Conservation (phyloP, 1,284 basidiomycete species). For the Sporisorium iseilematis-ciliati region DNA sequence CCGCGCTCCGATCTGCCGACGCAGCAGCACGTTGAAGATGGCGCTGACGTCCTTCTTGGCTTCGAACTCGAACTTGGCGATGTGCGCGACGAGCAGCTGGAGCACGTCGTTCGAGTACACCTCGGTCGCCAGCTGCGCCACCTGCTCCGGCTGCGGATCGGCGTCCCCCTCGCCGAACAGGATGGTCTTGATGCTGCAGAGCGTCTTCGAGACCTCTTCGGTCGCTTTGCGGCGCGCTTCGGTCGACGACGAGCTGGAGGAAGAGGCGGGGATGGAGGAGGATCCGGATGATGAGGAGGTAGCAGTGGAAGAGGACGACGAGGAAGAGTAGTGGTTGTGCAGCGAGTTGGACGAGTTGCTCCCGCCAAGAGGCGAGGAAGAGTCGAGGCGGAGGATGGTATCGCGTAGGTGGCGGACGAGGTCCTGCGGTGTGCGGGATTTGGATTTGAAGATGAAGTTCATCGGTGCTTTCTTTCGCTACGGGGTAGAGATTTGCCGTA, state of each 20-base stretch:
- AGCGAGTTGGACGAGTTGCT: slow-evolving; percentile 35
- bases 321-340: slow-evolving; percentile 25
- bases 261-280: slow-evolving; percentile 10
- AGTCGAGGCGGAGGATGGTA: slow-evolving; percentile 57
- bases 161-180: slow-evolving; percentile 82
- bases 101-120: slow-evolving; percentile 92
- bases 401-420: slow-evolving; percentile 64
- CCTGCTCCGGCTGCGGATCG: slow-evolving; percentile 78
- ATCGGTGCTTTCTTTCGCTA: slow-evolving; percentile 42
- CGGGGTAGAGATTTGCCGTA: neutral
- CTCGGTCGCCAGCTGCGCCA: slow-evolving; percentile 87
- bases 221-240: slow-evolving; percentile 75
- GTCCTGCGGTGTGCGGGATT: slow-evolving; percentile 64
- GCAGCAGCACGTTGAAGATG: slow-evolving; percentile 96
- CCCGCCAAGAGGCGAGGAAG: slow-evolving; percentile 26
- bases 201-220: slow-evolving; percentile 88
- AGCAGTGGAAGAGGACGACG: slow-evolving; percentile 21
- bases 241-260: slow-evolving; percentile 4
- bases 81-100: slow-evolving; percentile 82
- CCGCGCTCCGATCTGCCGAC: slow-evolving; percentile 91
- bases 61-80: slow-evolving; percentile 93
- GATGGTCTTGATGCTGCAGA: slow-evolving; percentile 87
- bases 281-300: slow-evolving; percentile 19
- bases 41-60: slow-evolving; percentile 91
- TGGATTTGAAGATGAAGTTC: slow-evolving; percentile 69